Evolutionary conservation across 495 filamentous ascomycete species (phyloP).

Genomic region (Hypomontagnella submonticulosa): DNA sequence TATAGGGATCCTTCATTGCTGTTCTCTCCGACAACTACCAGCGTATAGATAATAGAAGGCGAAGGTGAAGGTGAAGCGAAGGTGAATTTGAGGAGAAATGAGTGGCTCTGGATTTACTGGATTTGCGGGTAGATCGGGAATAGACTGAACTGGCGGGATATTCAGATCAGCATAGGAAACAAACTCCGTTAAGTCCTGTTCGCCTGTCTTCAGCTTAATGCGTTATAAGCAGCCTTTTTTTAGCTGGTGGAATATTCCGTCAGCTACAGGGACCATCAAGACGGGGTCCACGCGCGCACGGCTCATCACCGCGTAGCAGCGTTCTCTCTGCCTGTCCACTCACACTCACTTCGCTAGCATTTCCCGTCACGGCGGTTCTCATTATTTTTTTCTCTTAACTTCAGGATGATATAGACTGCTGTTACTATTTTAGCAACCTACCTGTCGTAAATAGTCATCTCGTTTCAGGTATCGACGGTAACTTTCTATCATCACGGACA

Average conservation of each 20-base stretch:
- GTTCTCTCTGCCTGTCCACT: conserved; percentile 1
- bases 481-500: not conserved
- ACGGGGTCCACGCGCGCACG: conserved; percentile 31
- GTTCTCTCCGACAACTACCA: not conserved
- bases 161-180: not conserved
- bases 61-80: too few relatives aligned
- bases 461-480: not conserved
- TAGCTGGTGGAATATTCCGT: conserved; percentile 15
- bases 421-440: not conserved
- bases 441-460: not conserved
- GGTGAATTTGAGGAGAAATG: too few relatives aligned
- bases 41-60: not conserved
- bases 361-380: not conserved
- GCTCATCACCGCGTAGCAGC: conserved; percentile 22
- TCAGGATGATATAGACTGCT: not conserved
- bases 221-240: not conserved
- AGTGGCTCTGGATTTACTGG: too few relatives aligned
- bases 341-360: not conserved
- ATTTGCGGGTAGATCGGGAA: too few relatives aligned
- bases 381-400: not conserved
- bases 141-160: not conserved
- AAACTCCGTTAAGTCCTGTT: not conserved
- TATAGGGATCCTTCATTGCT: not conserved
- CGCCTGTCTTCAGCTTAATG: not conserved
- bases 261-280: conserved; percentile 16